Base-by-base conservation (phyloP, 495 filamentous ascomycete species). In the Penicillium flavigenum region DNA sequence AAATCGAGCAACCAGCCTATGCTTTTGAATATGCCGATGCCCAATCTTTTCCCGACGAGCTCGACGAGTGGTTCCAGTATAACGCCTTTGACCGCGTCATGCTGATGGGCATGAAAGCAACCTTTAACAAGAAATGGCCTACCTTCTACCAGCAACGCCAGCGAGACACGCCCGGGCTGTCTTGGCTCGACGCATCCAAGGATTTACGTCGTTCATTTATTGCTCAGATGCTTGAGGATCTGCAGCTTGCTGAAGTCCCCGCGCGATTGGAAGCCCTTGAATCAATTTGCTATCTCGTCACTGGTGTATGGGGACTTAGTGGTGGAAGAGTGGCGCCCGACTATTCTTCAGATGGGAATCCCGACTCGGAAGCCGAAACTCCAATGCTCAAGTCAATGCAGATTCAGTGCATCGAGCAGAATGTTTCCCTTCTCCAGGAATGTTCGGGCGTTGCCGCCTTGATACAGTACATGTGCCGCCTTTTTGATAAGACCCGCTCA, bases 21-120 rank as follows among this genome's bases (percentile, higher is more conserved):
- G 91, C 92, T 48, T 98, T 94, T 70, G 83, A 84, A 64, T 98
- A 98, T 75, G 77, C 83, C n/a, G 91, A 97, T 73, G 80, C 86
- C 3, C 84, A 90, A 41, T 78, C 85, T 2, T 86, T 95, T 58
- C 81, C 86, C 8, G 91, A 94, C 55, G 94, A 98, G 75, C 76
- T 98, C 20, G 90, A 96, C 63, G 94, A 98, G 72, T 98, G 92
- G 93, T 98, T 98, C 71, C 81, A 85, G 47, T 98, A 98, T 73
- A 80, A 76, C 46, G 88, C 92, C 57, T 91, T 89, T 70, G 88
- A 91, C 56, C 81, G 88, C 45, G 75, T 72, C 44, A 79, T 81
- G 77, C 72, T 94, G 47, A 78, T 86, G 42, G 78, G 83, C 38
- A 85, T 88, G 34, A 90, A 89, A 63, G 72, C 82, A 24, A 85